Evolutionary conservation across 805 yeast species (phyloP), one percentile per base, ranked within the genome.

Genomic region (Saturnispora hagleri): DNA sequence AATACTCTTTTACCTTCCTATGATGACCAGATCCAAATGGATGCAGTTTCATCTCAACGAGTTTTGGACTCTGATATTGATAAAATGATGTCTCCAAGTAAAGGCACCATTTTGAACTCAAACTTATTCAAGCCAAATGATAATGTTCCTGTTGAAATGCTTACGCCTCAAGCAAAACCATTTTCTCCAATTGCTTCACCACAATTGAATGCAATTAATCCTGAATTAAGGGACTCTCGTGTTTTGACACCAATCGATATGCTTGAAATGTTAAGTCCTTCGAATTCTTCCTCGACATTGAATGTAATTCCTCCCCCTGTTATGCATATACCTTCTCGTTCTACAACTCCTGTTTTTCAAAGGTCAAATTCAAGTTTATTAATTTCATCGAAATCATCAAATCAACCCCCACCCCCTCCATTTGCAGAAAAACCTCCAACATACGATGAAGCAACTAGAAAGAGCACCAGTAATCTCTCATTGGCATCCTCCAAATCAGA

Each of bases 1-100:
- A 85, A 86, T 60, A 86, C 91, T 1, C 65, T 86, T 38, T 68
- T 86, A 43, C 95, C 95, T 4, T 83, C 88, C 5, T 86, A 86
- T 63, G 81, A 51, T 6, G 61, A 60, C 28, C 60, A 64, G 45
- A 55, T 65, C 40, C 42, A 48, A 18, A 46, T 53, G 34, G 59
- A 51, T 40, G 48, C 45, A n/a, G 22, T 10, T 18, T 35, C 38
- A 8, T 41, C 17, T 28, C 28, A 18, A 27, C 28, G 22, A 27
- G 6, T 26, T 33, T 26, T 46, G 4, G 41, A 47, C 3, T 26
- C 49, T 24, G 27, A 26, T 10, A 34, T 64, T 8, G 69, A 65
- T 51, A 38, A 60, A 33, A 53, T 60, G 50, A 59, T 67, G 63
- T 55, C 63, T 12, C 66, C 67, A 13, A 51, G 51, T 15, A 42